Base-by-base conservation (phyloP, 1,139 yeast species). In the Geotrichum reessii region DNA sequence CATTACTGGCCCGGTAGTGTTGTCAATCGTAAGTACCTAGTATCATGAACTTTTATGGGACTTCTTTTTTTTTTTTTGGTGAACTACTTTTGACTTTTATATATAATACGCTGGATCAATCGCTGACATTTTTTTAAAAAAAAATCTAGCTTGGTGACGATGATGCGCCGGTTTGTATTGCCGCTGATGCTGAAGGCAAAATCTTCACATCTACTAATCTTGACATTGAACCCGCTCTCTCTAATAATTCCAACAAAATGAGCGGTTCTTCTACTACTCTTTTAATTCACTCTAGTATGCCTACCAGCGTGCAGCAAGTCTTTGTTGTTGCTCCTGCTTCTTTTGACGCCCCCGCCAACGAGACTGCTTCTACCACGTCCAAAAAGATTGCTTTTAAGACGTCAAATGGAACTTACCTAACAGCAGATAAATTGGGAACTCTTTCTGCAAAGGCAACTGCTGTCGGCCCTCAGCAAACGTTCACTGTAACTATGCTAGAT, bases 1-100 rank as follows among this genome's bases (percentile, higher is more conserved):
- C 53, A 58, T 77, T 19, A 67, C 63, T n/a, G 80, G 81, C 0
- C 80, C 80, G 0, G 53, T 74, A 2, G 56, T 76, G 53, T 22
- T 70, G 3, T 62, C 63, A 9, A 53, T 67, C 9, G 62, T 67
- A 48, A 49, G 65, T 54, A 19, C 14, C 8, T 11, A 19, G 24
- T n/a, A n/a, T n/a, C n/a, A n/a, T n/a, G n/a, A n/a, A n/a, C n/a
- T n/a, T n/a, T n/a, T n/a, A n/a, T n/a, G n/a, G n/a, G n/a, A n/a
- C n/a, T n/a, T n/a, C n/a, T n/a, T n/a, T n/a, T n/a, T n/a, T n/a
- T n/a, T n/a, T n/a, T n/a, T n/a, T n/a, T n/a, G n/a, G n/a, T n/a
- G n/a, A n/a, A n/a, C n/a, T n/a, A n/a, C n/a, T n/a, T 31, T 6
- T 19, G 46, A 44, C 19, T 56, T 17, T 25, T 12, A 3, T 24